Conservation (phyloP, 305 asterid species). For the Solanum aculeatissimum region DNA sequence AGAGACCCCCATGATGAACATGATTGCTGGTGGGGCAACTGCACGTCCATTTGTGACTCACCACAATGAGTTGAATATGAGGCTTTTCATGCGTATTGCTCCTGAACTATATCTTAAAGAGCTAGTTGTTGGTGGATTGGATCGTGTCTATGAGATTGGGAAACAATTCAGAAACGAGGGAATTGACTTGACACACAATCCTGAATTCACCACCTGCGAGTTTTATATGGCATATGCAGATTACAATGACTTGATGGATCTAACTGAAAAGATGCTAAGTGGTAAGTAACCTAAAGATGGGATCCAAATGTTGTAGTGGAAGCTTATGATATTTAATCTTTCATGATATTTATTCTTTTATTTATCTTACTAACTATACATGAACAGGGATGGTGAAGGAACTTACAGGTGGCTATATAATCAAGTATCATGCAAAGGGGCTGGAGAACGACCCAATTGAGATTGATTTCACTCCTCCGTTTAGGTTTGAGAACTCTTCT, state of each 20-base stretch:
- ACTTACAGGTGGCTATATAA: conserved; percentile 71
- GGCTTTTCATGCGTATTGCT: conserved; percentile 65
- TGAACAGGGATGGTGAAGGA: conserved; percentile 80
- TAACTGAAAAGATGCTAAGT: conserved; percentile 84
- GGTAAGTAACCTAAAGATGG: conserved; percentile 30
- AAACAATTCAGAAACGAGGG: conserved; percentile 79
- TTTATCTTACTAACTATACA: neutral
- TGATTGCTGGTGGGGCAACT: conserved; percentile 82
- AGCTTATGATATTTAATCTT: neutral
- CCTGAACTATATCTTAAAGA: conserved; percentile 67
- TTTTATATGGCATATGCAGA: conserved; percentile 81
- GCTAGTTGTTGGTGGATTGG: conserved; percentile 71
- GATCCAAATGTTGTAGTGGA: neutral
- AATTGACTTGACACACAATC: conserved; percentile 64
- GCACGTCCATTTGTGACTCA: conserved; percentile 75
- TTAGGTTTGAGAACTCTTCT: conserved; percentile 43
- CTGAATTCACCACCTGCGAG: conserved; percentile 77
- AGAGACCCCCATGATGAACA: conserved; percentile 95
- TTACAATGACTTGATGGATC: conserved; percentile 67
- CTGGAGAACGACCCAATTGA: conserved; percentile 63
- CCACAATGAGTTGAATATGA: conserved; percentile 59
- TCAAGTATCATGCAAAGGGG: conserved; percentile 80
- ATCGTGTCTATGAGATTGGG: conserved; percentile 73
- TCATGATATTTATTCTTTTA: neutral
- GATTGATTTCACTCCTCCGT: conserved; percentile 93